Evolutionary conservation across 2,329 filamentous ascomycete species (phyloP), one percentile per base, ranked within the genome.

Genomic region (Fusarium scirpi): DNA sequence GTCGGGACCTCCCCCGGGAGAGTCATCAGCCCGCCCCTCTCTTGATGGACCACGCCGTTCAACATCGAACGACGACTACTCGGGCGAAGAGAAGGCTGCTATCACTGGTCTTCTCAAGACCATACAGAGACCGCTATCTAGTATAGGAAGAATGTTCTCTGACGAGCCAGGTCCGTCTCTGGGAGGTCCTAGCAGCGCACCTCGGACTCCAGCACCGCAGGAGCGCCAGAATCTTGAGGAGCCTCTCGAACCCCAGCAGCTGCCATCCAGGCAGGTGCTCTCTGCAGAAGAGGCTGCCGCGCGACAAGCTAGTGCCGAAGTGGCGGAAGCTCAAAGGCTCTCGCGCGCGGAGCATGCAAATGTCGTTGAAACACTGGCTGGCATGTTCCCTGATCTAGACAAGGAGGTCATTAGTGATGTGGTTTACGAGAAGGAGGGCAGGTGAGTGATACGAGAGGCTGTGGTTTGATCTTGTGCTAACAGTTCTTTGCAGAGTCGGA

Each of bases 381-480:
- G 94, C 74, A 99, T 99, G 96, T 99, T 99, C 79, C 96, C 96
- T 1, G 94, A 97, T 77, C 84, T 99, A 53, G 96, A 99, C 79
- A 89, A 90, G 76, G 97, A 99, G 51, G 88, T 99, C 40, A 98
- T 99, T 77, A 94, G 94, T 76, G 96, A 99, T 82, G 96, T 99
- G 43, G 96, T 99, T 27, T 90, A 95, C 79, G 90, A 97, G 83
- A 98, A 99, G 82, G 91, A 98, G 81, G 97, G 96, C 78, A 89
- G 93, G 94, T 95, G 80, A 83, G 92, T 87, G 20, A 45, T 61
- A 20, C 6, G 15, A 20, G 10, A 30, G 9, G 4, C 5, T 27
- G 15, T 44, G 8, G 8, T 49, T n/a, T 18, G 22, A 38, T 11
- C 13, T n/a, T 25, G n/a, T 24, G 20, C 47, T 71, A 66, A 72